Base-by-base conservation (phyloP, 345 rosid genomes). In the Gossypium australe region DNA sequence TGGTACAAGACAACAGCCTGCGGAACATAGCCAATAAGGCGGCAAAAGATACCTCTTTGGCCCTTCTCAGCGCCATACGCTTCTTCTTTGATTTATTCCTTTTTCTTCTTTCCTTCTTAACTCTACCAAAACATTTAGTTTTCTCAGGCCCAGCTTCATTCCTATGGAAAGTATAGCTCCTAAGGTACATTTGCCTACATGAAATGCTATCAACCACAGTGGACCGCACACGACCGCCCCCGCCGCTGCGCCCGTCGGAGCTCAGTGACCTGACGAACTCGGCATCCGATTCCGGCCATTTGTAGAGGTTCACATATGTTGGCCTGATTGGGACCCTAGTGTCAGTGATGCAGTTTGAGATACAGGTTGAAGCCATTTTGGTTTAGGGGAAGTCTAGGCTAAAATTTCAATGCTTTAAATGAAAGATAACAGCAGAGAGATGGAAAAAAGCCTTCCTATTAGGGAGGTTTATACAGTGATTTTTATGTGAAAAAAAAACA, bases 151-250 rank as follows among this genome's bases (percentile, higher is more conserved):
- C 74, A 17, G 70, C 72, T 8, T 89, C 93, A 57, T 90, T 85
- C 65, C 88, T 77, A 20, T 91, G 84, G 68, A 93, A 93, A 1
- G 92, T 86, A 79, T 93, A 93, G 89, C 97, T 93, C 57, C 97
- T 85, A 2, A 93, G 85, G 76, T 89, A 93, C 82, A 88, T 88
- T 78, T 93, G 94, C 76, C 98, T 76, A 81, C 97, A 89, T 18
- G 94, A 91, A 74, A 90, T 86, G 73, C 91, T 89, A 77, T 93
- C 98, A 52, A 93, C 94, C 4, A 91, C 94, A 61, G 86, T 82
- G 11, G 89, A 60, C 13, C 72, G 71, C 51, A 76, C 57, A 73
- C 43, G 20, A 58, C 58, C 43, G 74, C 69, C 59, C 8, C 59
- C 62, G 53, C 79, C 64, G n/a, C 76, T 41, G 44, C 70, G 69